These are phyloP conservation scores for Sarcocystis neurona DNA, from an alignment of 169 alveolate genomes.

Conservation along the genomic window DNA sequence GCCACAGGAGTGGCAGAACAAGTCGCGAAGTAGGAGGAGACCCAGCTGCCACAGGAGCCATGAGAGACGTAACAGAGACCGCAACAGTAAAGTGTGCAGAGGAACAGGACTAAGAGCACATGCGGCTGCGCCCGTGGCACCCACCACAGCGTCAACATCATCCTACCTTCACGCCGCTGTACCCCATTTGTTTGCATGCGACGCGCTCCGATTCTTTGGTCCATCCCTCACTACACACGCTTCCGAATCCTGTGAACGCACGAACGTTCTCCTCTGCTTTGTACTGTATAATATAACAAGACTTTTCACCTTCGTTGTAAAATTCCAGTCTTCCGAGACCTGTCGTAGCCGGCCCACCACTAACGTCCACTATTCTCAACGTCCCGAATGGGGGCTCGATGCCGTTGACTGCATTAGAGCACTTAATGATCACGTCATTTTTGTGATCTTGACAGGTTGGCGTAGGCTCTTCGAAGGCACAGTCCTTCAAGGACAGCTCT, in stretches of 20 bases:
- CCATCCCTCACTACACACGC: conserved; percentile 84
- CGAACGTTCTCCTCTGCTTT: not conserved
- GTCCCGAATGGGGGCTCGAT: conserved; percentile 77
- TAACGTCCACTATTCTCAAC: conserved; percentile 76
- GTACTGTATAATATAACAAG: not conserved
- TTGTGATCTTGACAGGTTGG: conserved; percentile 77
- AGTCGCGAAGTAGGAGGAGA: too few species aligned
- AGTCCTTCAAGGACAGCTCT: conserved; percentile 73
- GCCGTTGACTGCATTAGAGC: conserved; percentile 74
- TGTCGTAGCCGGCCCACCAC: conserved; percentile 73
- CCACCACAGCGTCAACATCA: not conserved
- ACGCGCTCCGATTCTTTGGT: conserved; percentile 76
- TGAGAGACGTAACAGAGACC: too few species aligned
- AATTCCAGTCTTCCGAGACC: conserved; percentile 75
- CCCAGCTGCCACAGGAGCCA: not conserved
- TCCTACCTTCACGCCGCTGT: conserved; percentile 65
- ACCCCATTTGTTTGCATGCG: conserved; percentile 86
- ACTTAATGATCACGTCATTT: conserved; percentile 81
- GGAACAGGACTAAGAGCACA: not conserved
- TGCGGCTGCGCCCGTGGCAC: not conserved
- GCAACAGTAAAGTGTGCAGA: conserved; percentile 22
- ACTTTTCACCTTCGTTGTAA: conserved; percentile 41
- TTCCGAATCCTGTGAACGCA: conserved; percentile 60
- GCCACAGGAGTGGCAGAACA: too few species aligned
- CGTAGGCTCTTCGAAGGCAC: conserved; percentile 80